Evolutionary conservation across 257 asterid genomes (phyloP).

Genomic region (Solanum chaucha): DNA sequence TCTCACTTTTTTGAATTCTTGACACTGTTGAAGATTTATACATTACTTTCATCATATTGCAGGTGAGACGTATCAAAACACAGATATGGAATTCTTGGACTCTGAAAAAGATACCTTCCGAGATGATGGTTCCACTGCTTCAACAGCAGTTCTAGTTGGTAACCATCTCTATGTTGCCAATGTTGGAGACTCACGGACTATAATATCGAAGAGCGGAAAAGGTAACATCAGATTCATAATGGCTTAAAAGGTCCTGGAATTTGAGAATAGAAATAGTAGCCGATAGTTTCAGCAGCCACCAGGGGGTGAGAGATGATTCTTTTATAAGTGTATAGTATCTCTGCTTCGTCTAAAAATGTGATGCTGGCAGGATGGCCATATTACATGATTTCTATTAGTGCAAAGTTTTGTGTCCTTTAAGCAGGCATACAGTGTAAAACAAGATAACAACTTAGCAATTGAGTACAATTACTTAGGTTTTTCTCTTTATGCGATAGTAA

Average conservation of each 20-base stretch:
- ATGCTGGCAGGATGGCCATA: neutral
- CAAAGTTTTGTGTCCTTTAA: neutral
- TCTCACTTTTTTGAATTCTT: neutral
- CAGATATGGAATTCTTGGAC: constrained; percentile 75
- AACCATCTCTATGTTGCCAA: constrained; percentile 94
- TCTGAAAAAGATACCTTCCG: constrained; percentile 87
- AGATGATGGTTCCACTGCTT: constrained; percentile 99
- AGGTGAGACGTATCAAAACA: constrained; percentile 88
- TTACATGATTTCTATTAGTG: neutral
- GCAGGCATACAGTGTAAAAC: neutral
- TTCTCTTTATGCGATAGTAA: neutral
- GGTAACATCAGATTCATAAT: constrained; percentile 33
- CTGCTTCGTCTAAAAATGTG: neutral
- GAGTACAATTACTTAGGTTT: neutral
- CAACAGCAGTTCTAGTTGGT: constrained; percentile 77
- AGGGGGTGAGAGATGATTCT: neutral
- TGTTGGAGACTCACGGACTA: constrained; percentile 97
- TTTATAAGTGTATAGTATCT: neutral
- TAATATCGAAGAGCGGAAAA: constrained; percentile 83
- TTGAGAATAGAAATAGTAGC: neutral
- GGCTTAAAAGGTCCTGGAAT: neutral
- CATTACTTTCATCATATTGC: constrained; percentile 8
- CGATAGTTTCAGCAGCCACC: neutral
- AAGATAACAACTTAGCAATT: neutral
- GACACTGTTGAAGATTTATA: neutral